Conservation (phyloP, 2,329 filamentous ascomycete genomes). For the Tolypocladium guangdongense region DNA sequence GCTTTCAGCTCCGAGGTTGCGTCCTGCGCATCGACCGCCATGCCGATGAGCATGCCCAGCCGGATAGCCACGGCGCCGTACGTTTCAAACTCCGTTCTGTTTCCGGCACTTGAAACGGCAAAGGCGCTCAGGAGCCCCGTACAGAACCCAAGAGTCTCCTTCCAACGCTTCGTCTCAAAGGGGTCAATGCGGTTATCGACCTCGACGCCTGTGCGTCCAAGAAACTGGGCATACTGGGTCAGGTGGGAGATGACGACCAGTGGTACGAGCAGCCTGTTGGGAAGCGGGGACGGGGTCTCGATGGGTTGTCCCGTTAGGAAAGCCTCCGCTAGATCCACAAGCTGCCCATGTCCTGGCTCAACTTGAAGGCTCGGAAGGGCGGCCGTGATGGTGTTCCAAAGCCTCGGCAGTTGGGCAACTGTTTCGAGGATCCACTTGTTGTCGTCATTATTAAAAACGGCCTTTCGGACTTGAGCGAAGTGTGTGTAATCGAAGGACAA, state of each 20-base stretch:
- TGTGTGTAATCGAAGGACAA: background rate
- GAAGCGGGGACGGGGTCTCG: slow-evolving; percentile 6
- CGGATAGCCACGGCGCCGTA: slow-evolving; percentile 26
- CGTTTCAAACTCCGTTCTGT: slow-evolving; percentile 15
- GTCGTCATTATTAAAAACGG: background rate
- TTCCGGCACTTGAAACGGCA: slow-evolving; percentile 20
- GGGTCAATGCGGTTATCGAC: background rate
- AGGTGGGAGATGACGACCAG: slow-evolving; percentile 27
- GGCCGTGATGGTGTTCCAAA: background rate
- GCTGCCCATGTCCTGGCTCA: background rate
- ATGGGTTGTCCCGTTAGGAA: background rate
- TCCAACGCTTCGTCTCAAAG: background rate
- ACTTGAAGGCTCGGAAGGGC: background rate
- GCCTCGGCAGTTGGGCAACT: background rate
- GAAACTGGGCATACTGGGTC: slow-evolving; percentile 15
- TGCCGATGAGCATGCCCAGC: slow-evolving; percentile 25
- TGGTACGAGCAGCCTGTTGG: slow-evolving; percentile 22
- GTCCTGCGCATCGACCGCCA: slow-evolving; percentile 24
- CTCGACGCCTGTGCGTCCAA: background rate
- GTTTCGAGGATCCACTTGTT: background rate
- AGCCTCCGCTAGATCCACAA: background rate
- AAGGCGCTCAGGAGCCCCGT: slow-evolving; percentile 26
- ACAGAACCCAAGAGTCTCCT: slow-evolving; percentile 22
- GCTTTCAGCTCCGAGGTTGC: background rate
- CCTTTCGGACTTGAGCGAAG: background rate